Conservation (phyloP, 73 alveolate species). For the Paramecium octaurelia region DNA sequence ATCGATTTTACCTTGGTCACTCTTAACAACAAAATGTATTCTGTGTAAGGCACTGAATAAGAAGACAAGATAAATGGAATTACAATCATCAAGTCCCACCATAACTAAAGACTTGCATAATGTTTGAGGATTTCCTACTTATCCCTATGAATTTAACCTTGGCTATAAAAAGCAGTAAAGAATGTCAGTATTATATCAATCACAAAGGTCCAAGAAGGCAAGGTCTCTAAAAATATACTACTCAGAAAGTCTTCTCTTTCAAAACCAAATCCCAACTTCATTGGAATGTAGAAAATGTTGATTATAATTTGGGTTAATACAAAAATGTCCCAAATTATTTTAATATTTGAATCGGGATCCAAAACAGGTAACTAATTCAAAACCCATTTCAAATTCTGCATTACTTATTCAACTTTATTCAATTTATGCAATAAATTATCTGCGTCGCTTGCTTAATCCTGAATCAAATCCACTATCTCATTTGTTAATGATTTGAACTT, state of each 20-base stretch:
- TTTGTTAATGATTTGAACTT: constrained; percentile 16
- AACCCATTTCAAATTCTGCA: constrained; percentile 6
- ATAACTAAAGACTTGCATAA: constrained; percentile 37
- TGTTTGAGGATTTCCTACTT: constrained; percentile 34
- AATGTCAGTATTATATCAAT: constrained; percentile 34
- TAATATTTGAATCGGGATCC: constrained; percentile 15
- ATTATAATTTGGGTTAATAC: neutral
- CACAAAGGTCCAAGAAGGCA: constrained; percentile 48
- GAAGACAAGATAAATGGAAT: constrained; percentile 30
- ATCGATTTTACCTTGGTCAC: neutral
- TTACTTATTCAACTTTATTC: neutral
- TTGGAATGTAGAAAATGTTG: constrained; percentile 34
- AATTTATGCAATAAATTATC: neutral
- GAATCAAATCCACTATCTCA: neutral
- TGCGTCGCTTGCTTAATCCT: constrained; percentile 36
- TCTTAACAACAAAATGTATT: constrained; percentile 29
- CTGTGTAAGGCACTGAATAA: constrained; percentile 39
- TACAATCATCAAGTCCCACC: constrained; percentile 58
- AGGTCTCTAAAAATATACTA: neutral
- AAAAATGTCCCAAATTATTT: constrained; percentile 19
- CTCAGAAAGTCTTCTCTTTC: neutral
- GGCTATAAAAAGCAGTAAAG: constrained; percentile 54
- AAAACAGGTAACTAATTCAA: neutral
- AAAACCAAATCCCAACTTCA: constrained; percentile 37
- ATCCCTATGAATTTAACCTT: constrained; percentile 51